These are phyloP conservation scores for Lablab purpureus DNA, from an alignment of 306 rosid species.

Conservation along the genomic window DNA sequence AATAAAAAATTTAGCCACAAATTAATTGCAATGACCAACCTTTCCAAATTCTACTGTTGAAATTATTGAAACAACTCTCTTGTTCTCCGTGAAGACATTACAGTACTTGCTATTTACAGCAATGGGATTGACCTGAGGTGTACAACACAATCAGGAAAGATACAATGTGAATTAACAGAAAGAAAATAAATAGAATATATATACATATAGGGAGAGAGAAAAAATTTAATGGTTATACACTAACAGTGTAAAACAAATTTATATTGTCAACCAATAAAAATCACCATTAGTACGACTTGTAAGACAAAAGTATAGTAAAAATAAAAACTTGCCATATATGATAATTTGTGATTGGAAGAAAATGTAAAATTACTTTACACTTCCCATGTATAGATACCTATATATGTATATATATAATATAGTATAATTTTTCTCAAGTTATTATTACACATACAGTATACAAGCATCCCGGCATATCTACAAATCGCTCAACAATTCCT, in stretches of 20 bases:
- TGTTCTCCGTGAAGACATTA: constrained; percentile 97
- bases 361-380: not conserved
- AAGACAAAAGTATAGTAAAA: too few relatives aligned
- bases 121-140: constrained; percentile 85
- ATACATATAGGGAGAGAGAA: too few relatives aligned
- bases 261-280: too few relatives aligned
- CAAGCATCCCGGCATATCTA: constrained; percentile 86
- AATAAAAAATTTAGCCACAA: constrained; percentile 22
- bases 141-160: not conserved
- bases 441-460: constrained; percentile 73
- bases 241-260: too few relatives aligned
- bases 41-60: constrained; percentile 83
- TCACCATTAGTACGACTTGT: too few relatives aligned
- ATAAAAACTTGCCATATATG: too few relatives aligned
- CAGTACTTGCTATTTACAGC: constrained; percentile 98
- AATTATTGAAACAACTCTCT: constrained; percentile 84
- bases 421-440: not conserved
- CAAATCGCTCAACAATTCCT: constrained; percentile 75
- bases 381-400: too few relatives aligned
- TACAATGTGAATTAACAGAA: constrained; percentile 21
- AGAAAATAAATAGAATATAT: constrained; percentile 26
- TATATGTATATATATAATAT: too few relatives aligned
- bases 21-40: constrained; percentile 63
- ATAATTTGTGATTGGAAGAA: too few relatives aligned
- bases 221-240: too few relatives aligned